Evolutionary conservation across 768 basidiomycete genomes (phyloP).

Genomic region (Suillus sp.): DNA sequence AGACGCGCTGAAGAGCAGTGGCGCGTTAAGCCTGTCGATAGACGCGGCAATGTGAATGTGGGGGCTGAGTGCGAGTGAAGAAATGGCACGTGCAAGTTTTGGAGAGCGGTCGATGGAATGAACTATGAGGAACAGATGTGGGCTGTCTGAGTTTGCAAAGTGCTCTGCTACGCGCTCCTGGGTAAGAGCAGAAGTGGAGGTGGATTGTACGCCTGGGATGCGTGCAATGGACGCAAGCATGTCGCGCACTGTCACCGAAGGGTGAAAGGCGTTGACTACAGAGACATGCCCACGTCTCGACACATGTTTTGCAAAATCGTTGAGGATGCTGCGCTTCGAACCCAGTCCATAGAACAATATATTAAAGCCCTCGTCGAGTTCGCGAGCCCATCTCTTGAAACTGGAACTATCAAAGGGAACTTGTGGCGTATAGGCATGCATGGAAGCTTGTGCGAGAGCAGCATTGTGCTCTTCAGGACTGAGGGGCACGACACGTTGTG

Average conservation of each 20-base stretch:
- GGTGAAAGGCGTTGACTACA: slow-evolving; percentile 78
- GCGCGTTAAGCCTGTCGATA: slow-evolving; percentile 83
- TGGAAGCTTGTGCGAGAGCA: slow-evolving; percentile 26
- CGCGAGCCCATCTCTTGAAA: slow-evolving; percentile 64
- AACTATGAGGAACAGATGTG: slow-evolving; percentile 73
- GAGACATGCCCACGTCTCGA: slow-evolving; percentile 69
- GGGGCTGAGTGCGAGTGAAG: slow-evolving; percentile 70
- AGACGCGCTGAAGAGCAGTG: slow-evolving; percentile 80
- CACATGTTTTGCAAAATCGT: slow-evolving; percentile 70
- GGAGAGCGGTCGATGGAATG: slow-evolving; percentile 86
- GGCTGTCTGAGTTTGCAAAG: slow-evolving; percentile 40
- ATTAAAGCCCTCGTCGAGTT: slow-evolving; percentile 85
- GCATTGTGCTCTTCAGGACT: slow-evolving; percentile 60
- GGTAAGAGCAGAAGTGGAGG: slow-evolving; percentile 34
- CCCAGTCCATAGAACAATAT: slow-evolving; percentile 88
- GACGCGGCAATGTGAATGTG: slow-evolving; percentile 83
- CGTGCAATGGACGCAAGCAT: slow-evolving; percentile 61
- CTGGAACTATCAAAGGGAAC: slow-evolving; percentile 24
- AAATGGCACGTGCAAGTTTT: slow-evolving; percentile 66
- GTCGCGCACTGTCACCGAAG: slow-evolving; percentile 67
- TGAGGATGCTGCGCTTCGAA: slow-evolving; percentile 78
- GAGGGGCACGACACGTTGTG: slow-evolving; percentile 69
- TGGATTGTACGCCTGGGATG: slow-evolving; percentile 26
- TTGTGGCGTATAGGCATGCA: slow-evolving; percentile 22
- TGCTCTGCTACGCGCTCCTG: slow-evolving; percentile 69